A percentile compares a stretch with the other conserved stretches of the same genome.
phyloP scores from a whole-genome alignment of 2,329 filamentous ascomycete genomes.

The Colletotrichum sp. region DNA sequence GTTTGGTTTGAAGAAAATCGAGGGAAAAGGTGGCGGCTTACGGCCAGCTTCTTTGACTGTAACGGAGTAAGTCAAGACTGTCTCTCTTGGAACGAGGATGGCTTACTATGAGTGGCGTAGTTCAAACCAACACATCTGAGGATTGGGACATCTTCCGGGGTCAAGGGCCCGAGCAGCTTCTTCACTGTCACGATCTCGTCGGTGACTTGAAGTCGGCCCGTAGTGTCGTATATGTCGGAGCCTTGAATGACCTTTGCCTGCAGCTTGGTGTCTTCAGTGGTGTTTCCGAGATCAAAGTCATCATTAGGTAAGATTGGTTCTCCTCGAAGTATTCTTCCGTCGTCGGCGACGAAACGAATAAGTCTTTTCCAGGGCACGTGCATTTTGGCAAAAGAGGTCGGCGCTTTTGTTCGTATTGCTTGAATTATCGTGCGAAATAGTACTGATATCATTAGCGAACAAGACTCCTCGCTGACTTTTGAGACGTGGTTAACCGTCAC shows the following conservation, averaged over 20 bases:
- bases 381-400: slow-evolving; percentile 33
- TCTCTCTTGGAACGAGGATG: too few species aligned
- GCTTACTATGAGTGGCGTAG: slow-evolving; percentile 59
- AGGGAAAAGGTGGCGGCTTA: slow-evolving; percentile 52
- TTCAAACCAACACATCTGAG: slow-evolving; percentile 65
- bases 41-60: slow-evolving; percentile 56
- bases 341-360: slow-evolving; percentile 58
- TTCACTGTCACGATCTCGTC: slow-evolving; percentile 60
- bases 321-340: slow-evolving; percentile 54
- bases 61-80: not conserved
- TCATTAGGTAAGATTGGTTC: slow-evolving; percentile 52
- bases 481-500: not conserved
- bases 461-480: not conserved
- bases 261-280: slow-evolving; percentile 50
- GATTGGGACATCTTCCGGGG: slow-evolving; percentile 56
- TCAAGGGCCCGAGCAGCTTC: slow-evolving; percentile 56
- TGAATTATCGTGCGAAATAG: not conserved
- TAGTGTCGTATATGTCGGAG: slow-evolving; percentile 51
- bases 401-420: not conserved
- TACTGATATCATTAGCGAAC: not conserved
- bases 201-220: slow-evolving; percentile 52
- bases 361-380: slow-evolving; percentile 51
- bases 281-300: slow-evolving; percentile 54
- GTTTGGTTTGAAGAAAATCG: slow-evolving; percentile 56
- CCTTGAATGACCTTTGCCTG: slow-evolving; percentile 58